Conservation (phyloP, 2,329 filamentous ascomycete genomes). For the Fusarium albidum region DNA sequence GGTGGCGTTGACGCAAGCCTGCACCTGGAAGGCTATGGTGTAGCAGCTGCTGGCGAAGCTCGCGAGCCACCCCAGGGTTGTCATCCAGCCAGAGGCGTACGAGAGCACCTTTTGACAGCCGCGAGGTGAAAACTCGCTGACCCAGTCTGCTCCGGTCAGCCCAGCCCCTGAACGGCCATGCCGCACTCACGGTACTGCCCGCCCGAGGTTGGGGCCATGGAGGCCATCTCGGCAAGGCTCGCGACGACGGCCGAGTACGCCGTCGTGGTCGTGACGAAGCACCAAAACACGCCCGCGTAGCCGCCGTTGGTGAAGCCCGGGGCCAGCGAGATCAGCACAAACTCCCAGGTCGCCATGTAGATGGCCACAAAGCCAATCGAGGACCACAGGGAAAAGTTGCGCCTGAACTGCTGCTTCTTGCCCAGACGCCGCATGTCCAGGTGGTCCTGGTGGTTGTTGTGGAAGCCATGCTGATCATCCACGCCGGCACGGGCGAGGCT, state of each 20-base stretch:
- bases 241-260: slow-evolving; percentile 23
- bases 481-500: not conserved
- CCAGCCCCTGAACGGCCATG: not conserved
- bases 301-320: slow-evolving; percentile 22
- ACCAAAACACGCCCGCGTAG: slow-evolving; percentile 26
- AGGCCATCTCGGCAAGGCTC: slow-evolving; percentile 28
- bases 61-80: slow-evolving; percentile 22
- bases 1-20: slow-evolving; percentile 26
- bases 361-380: slow-evolving; percentile 27
- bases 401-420: slow-evolving; percentile 27
- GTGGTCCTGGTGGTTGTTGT: slow-evolving; percentile 19
- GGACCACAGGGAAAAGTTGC: slow-evolving; percentile 23
- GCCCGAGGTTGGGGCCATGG: slow-evolving; percentile 25
- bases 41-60: slow-evolving; percentile 28
- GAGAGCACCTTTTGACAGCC: slow-evolving; percentile 19
- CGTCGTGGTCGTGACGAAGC: slow-evolving; percentile 10
- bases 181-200: slow-evolving; percentile 14
- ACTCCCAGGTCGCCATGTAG: slow-evolving; percentile 30
- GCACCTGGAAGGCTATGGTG: slow-evolving; percentile 23
- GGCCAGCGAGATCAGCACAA: slow-evolving; percentile 22
- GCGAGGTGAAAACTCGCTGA: slow-evolving; percentile 22
- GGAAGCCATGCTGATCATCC: slow-evolving; percentile 22
- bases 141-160: slow-evolving; percentile 15
- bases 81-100: slow-evolving; percentile 24
- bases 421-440: slow-evolving; percentile 26